Evolutionary conservation across 2,329 filamentous ascomycete species (phyloP).

Genomic region (Fusarium palustre): DNA sequence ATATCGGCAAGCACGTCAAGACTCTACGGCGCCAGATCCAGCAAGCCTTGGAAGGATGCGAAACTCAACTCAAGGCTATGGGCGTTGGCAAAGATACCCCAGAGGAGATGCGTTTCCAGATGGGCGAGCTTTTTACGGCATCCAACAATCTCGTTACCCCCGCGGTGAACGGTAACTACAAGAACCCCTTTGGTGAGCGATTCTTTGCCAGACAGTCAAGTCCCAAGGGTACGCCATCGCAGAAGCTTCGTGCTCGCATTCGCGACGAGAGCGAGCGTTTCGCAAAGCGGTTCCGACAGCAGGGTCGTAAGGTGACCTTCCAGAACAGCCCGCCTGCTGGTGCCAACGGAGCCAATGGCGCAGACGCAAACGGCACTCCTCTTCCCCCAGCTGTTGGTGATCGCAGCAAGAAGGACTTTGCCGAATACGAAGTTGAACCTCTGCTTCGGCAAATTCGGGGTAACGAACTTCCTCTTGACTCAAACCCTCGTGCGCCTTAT

Average conservation of each 20-base stretch:
- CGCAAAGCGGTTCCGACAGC: conserved; percentile 60
- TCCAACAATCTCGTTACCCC: conserved; percentile 67
- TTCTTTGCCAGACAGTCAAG: conserved; percentile 64
- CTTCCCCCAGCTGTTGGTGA: conserved; percentile 51
- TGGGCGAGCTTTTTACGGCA: conserved; percentile 64
- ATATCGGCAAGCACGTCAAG: conserved; percentile 65
- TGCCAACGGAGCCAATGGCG: conserved; percentile 32
- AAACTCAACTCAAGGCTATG: conserved; percentile 62
- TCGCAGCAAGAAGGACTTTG: conserved; percentile 61
- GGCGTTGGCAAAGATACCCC: conserved; percentile 64
- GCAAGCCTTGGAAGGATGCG: conserved; percentile 61
- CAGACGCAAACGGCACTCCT: conserved; percentile 25
- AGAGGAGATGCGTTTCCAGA: conserved; percentile 65
- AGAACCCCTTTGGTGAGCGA: conserved; percentile 63
- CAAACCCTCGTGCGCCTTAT: conserved; percentile 65
- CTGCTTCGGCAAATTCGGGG: conserved; percentile 63
- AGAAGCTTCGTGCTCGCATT: conserved; percentile 63
- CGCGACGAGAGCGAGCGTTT: conserved; percentile 65
- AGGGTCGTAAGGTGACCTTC: conserved; percentile 63
- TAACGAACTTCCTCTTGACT: conserved; percentile 65
- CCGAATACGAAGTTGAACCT: conserved; percentile 61
- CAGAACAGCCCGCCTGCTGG: conserved; percentile 37
- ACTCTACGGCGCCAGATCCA: conserved; percentile 64
- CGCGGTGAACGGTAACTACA: conserved; percentile 66
- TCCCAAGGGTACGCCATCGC: conserved; percentile 62